Evolutionary conservation across 2,329 filamentous ascomycete genomes (phyloP).

Genomic region (Mycosphaerella arachidis): DNA sequence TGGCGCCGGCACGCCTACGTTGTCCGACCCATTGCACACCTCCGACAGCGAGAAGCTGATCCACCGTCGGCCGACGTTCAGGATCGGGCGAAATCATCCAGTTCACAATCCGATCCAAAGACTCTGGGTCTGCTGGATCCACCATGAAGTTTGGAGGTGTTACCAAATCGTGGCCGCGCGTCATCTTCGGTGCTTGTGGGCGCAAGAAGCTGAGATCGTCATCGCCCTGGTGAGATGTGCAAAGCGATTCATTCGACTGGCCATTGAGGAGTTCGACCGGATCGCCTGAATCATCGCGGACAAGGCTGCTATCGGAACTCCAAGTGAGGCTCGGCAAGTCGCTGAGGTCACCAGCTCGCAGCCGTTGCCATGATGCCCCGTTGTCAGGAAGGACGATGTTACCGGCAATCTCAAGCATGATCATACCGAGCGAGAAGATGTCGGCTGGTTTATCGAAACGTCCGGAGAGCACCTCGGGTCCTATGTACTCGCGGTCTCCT

Average conservation of each 20-base stretch:
- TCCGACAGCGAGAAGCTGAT: constrained; percentile 66
- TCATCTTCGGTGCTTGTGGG: constrained; percentile 24
- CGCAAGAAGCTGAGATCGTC: constrained; percentile 38
- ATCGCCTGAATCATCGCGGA: constrained; percentile 70
- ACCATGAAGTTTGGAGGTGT: constrained; percentile 84
- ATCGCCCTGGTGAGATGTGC: constrained; percentile 30
- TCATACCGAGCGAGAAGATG: constrained; percentile 88
- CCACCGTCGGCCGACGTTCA: constrained; percentile 64
- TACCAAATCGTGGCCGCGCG: constrained; percentile 51
- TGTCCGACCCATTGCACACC: constrained; percentile 75
- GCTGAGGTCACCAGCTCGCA: constrained; percentile 83
- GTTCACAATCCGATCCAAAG: constrained; percentile 76
- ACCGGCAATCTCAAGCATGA: constrained; percentile 88
- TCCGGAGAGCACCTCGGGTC: constrained; percentile 82
- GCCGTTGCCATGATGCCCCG: constrained; percentile 81
- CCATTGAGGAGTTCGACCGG: constrained; percentile 40
- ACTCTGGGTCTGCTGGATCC: constrained; percentile 65
- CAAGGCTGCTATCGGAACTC: constrained; percentile 64
- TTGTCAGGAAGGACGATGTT: constrained; percentile 94
- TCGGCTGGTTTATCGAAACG: constrained; percentile 87
- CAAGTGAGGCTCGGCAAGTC: constrained; percentile 84
- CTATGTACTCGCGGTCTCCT: constrained; percentile 94
- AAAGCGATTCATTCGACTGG: constrained; percentile 25
- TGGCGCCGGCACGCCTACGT: constrained; percentile 80
- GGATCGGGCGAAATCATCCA: constrained; percentile 84